Evolutionary conservation across 352 stramenopile species (phyloP).

Genomic region (Peronospora destructor): DNA sequence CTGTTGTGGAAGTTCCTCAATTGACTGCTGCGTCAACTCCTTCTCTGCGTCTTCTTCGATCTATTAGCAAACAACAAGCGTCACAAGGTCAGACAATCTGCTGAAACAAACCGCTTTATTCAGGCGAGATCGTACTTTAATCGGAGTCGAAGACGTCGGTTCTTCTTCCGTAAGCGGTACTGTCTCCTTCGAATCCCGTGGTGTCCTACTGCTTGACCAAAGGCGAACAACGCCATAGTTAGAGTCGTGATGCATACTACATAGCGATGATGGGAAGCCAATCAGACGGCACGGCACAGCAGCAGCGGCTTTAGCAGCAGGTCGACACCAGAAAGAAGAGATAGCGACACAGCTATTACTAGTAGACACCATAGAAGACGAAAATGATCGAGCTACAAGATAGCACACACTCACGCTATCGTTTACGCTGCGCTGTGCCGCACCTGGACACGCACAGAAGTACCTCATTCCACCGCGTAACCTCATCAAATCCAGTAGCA

Average conservation of each 20-base stretch:
- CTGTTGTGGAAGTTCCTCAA: constrained; percentile 9
- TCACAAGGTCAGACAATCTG: neutral
- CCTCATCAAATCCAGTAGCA: constrained; percentile 26
- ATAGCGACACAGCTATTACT: constrained; percentile 1
- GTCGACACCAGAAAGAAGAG: constrained; percentile 2
- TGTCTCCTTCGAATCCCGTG: constrained; percentile 29
- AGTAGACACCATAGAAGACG: constrained; percentile 5
- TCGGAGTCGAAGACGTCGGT: constrained; percentile 6
- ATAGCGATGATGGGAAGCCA: constrained; percentile 4
- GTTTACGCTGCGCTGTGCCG: constrained; percentile 6
- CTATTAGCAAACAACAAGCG: constrained; percentile 1
- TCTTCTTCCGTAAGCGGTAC: constrained; percentile 29
- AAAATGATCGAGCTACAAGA: constrained; percentile 8
- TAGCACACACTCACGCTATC: neutral
- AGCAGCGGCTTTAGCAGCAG: constrained; percentile 8
- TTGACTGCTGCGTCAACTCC: constrained; percentile 19
- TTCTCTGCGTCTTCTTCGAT: constrained; percentile 9
- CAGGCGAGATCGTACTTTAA: constrained; percentile 14
- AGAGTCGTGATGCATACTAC: constrained; percentile 15
- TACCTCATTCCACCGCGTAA: constrained; percentile 57
- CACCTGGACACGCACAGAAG: constrained; percentile 13
- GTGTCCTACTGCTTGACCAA: constrained; percentile 29
- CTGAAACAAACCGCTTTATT: neutral
- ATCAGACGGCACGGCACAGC: constrained; percentile 10
- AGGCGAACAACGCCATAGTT: constrained; percentile 27